Evolutionary conservation across 352 stramenopile genomes (phyloP), one percentile per base, ranked within the genome.

Genomic region (Phytophthora sp.): DNA sequence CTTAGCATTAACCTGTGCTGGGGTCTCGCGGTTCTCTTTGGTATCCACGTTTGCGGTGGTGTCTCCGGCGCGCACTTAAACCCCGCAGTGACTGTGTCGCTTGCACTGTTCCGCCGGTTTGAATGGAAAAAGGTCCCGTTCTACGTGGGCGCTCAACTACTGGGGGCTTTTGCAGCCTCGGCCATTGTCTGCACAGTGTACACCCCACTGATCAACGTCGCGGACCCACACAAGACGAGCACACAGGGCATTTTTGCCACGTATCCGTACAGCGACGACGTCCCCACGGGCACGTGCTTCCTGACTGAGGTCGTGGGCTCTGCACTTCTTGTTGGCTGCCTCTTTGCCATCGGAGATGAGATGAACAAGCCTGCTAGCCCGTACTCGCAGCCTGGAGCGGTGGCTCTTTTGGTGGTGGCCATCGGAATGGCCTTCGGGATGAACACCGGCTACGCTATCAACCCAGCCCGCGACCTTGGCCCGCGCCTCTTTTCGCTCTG

Each of bases 371-470:
- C 80, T 23, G 79, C 77, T 12, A 81, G 63, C 29, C 55, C 73
- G 11, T 84, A 71, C 52, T 66, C 58, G 31, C 69, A 77, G 23
- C 83, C 83, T 6, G 61, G 51, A 12, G 71, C 79, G 1, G 71
- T 86, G 18, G 80, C 74, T 20, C 49, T 88, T 26, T 52, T 91
- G 13, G 69, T 91, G 24, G 64, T 76, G 24, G 80, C 66, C 0
- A 80, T 91, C 24, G 82, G 80, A 36, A 91, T 91, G 74, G 65
- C 78, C 6, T 89, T 91, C 63, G 82, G 82, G 20, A 81, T 82
- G 59, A 91, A 89, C 73, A 84, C 82, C 9, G 80, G 82, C 39
- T 91, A 89, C 63, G 83, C 83, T 15, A 66, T 91, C 47, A 91
- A 91, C 66, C 82, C 79, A 6, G 79, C 79, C 4, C 68, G 75